These are phyloP conservation scores for Phymatotrichopsis omnivora DNA, from an alignment of 2,329 filamentous ascomycete species.

Conservation along the genomic window DNA sequence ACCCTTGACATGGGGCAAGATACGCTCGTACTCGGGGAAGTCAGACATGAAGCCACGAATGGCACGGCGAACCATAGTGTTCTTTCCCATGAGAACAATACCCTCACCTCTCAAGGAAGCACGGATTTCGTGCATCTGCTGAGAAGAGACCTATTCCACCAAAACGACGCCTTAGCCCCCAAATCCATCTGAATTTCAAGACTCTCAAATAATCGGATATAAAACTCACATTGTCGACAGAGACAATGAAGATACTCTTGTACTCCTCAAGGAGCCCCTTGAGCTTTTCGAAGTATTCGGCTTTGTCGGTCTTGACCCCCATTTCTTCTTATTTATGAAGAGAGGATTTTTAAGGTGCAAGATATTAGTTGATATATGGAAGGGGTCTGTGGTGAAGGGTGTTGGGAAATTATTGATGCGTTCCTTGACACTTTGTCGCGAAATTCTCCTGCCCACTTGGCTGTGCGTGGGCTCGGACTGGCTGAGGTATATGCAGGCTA, in stretches of 20 bases:
- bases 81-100: slow-evolving; percentile 99
- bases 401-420: too few relatives aligned
- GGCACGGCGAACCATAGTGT: slow-evolving; percentile 99
- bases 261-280: slow-evolving; percentile 94
- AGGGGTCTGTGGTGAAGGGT: slow-evolving; percentile 10
- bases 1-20: slow-evolving; percentile 88
- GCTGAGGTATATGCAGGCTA: too few relatives aligned
- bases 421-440: too few relatives aligned
- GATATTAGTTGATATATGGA: slow-evolving; percentile 15
- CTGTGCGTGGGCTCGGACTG: too few relatives aligned
- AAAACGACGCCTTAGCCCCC: slow-evolving; percentile 13
- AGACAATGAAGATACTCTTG: slow-evolving; percentile 95
- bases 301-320: slow-evolving; percentile 97
- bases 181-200: not conserved
- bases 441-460: too few relatives aligned
- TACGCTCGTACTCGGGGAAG: slow-evolving; percentile 93
- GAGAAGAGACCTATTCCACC: slow-evolving; percentile 52
- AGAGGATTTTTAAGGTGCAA: slow-evolving; percentile 89
- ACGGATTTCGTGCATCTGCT: slow-evolving; percentile 99
- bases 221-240: slow-evolving; percentile 80
- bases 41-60: slow-evolving; percentile 89
- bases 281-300: slow-evolving; percentile 99
- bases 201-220: not conserved
- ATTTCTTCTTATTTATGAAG: slow-evolving; percentile 92
- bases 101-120: slow-evolving; percentile 77